These are phyloP conservation scores for Cladorrhinum sp. DNA, from an alignment of 2,329 filamentous ascomycete genomes.

Conservation along the genomic window DNA sequence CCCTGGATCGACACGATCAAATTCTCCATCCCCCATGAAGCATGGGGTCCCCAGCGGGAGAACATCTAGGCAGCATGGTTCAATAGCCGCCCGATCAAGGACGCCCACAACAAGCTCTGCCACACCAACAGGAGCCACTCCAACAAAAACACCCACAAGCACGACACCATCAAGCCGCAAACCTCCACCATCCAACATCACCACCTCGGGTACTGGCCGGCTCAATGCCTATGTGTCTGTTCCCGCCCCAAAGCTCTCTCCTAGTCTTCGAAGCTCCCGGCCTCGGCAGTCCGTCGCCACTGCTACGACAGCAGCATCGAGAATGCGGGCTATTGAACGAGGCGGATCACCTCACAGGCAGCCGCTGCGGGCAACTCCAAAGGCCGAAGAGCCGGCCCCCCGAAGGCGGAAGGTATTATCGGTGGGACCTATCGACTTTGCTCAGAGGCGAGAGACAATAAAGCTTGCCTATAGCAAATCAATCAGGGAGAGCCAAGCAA, in stretches of 20 bases:
- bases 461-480: conserved; percentile 82
- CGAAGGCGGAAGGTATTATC: conserved; percentile 51
- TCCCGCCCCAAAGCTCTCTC: conserved; percentile 69
- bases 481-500: conserved; percentile 68
- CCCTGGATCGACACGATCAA: conserved; percentile 52
- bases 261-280: conserved; percentile 74
- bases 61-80: conserved; percentile 33
- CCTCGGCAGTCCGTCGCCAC: conserved; percentile 76
- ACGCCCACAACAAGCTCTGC: conserved; percentile 36
- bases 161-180: conserved; percentile 35
- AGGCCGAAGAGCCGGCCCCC: conserved; percentile 37
- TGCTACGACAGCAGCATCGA: conserved; percentile 68
- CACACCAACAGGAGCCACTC: conserved; percentile 23
- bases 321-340: conserved; percentile 61
- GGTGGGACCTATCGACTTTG: conserved; percentile 78
- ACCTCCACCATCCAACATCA: conserved; percentile 38
- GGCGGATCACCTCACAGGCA: conserved; percentile 44
- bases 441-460: conserved; percentile 75
- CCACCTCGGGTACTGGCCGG: conserved; percentile 52
- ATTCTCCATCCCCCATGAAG: conserved; percentile 50
- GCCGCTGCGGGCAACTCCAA: conserved; percentile 31
- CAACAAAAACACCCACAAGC: conserved; percentile 44
- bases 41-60: conserved; percentile 40
- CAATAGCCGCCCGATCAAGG: conserved; percentile 37
- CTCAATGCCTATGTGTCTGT: conserved; percentile 73